Conservation (phyloP, 2,329 filamentous ascomycete species). For the Intubia oerlemansii region DNA sequence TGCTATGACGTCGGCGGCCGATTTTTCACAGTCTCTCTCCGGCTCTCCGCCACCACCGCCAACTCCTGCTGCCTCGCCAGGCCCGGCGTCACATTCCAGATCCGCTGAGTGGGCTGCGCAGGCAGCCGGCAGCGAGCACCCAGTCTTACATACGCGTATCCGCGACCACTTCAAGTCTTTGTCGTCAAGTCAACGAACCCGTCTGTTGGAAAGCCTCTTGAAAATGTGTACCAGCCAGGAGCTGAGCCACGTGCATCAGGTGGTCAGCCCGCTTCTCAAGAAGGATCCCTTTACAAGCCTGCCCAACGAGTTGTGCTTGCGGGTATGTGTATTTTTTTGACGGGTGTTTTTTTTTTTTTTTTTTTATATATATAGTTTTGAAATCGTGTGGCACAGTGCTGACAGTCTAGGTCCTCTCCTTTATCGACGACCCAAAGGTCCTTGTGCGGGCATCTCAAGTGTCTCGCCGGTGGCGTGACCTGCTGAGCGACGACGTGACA, state of each 20-base stretch:
- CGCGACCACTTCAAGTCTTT: slow-evolving; percentile 62
- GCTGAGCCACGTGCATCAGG: slow-evolving; percentile 87
- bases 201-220: slow-evolving; percentile 68
- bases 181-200: slow-evolving; percentile 53
- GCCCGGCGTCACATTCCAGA: slow-evolving; percentile 36
- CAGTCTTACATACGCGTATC: too few relatives aligned
- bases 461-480: slow-evolving; percentile 81
- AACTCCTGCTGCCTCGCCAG: slow-evolving; percentile 43
- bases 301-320: slow-evolving; percentile 78
- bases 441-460: slow-evolving; percentile 86
- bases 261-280: slow-evolving; percentile 82
- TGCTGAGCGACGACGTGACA: slow-evolving; percentile 88
- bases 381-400: too few relatives aligned
- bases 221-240: slow-evolving; percentile 91
- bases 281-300: slow-evolving; percentile 89
- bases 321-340: slow-evolving; percentile 46
- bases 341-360: too few relatives aligned
- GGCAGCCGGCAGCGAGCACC: too few relatives aligned
- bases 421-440: slow-evolving; percentile 91
- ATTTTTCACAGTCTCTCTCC: slow-evolving; percentile 39
- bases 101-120: too few relatives aligned
- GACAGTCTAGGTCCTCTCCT: slow-evolving; percentile 56
- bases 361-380: too few relatives aligned
- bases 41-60: slow-evolving; percentile 42
- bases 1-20: slow-evolving; percentile 39